Conservation (phyloP, 192 early-diverging fungal genomes). For the Chytriomyces sp. region DNA sequence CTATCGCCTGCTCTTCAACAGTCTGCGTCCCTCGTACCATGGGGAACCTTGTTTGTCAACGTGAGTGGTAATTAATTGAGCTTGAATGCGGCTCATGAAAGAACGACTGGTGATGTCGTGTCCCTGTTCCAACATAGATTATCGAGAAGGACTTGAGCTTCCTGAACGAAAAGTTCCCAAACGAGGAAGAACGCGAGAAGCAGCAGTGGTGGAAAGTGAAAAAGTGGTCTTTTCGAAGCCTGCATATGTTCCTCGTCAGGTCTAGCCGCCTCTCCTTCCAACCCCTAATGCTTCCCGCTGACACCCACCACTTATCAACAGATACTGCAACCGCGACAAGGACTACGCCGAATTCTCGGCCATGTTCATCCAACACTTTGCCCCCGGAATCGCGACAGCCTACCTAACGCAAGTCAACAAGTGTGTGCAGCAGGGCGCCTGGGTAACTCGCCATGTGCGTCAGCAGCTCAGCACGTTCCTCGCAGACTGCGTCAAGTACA, state of each 20-base stretch:
- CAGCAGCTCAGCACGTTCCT: slow-evolving; percentile 76
- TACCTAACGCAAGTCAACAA: slow-evolving; percentile 84
- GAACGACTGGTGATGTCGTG: too few relatives aligned
- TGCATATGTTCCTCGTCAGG: slow-evolving; percentile 80
- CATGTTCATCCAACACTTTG: slow-evolving; percentile 86
- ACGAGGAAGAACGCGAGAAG: slow-evolving; percentile 74
- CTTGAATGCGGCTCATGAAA: too few relatives aligned
- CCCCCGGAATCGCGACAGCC: slow-evolving; percentile 82
- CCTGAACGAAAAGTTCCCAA: slow-evolving; percentile 39
- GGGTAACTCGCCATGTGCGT: slow-evolving; percentile 73
- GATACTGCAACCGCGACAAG: slow-evolving; percentile 35
- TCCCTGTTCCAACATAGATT: slow-evolving; percentile 11
- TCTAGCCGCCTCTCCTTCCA: slow-evolving; percentile 8
- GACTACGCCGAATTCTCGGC: slow-evolving; percentile 69
- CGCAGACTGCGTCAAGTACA: slow-evolving; percentile 82
- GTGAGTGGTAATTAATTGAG: slow-evolving; percentile 39
- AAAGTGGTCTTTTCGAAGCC: slow-evolving; percentile 86
- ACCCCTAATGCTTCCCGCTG: too few relatives aligned
- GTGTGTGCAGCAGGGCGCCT: slow-evolving; percentile 63
- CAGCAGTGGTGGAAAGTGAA: slow-evolving; percentile 91
- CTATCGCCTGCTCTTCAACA: slow-evolving; percentile 58
- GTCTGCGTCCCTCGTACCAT: slow-evolving; percentile 72
- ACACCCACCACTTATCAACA: not conserved
- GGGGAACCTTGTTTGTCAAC: slow-evolving; percentile 86
- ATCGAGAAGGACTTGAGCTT: slow-evolving; percentile 30